These are phyloP conservation scores for Diatrype stigma DNA, from an alignment of 2,329 filamentous ascomycete species.

Conservation along the genomic window DNA sequence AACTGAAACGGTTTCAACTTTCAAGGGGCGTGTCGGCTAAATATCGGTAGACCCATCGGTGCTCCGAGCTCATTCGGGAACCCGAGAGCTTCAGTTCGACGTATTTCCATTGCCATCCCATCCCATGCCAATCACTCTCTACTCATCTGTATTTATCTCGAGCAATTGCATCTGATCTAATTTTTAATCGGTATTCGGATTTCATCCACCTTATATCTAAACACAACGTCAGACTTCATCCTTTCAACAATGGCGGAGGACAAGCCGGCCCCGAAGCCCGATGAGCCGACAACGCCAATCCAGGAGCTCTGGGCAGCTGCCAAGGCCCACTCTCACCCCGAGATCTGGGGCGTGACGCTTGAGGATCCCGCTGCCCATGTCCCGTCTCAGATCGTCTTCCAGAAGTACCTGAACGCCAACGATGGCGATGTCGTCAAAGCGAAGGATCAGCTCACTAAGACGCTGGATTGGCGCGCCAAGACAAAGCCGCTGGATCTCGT, in stretches of 20 bases:
- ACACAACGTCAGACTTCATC: no score
- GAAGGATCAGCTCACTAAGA: slow-evolving; percentile 71
- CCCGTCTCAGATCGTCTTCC: slow-evolving; percentile 77
- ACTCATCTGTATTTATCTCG: no score
- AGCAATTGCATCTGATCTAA: no score
- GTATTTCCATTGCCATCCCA: not conserved
- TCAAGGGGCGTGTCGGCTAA: no score
- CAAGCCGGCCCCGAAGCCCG: slow-evolving; percentile 14
- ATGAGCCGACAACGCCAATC: slow-evolving; percentile 22
- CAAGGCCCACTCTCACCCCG: slow-evolving; percentile 48
- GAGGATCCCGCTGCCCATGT: slow-evolving; percentile 50
- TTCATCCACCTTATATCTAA: not conserved
- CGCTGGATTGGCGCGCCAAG: slow-evolving; percentile 78
- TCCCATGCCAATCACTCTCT: not conserved
- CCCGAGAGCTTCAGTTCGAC: no score
- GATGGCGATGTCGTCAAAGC: slow-evolving; percentile 69
- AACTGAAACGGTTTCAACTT: no score
- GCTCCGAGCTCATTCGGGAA: no score
- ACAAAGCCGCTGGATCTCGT: slow-evolving; percentile 67
- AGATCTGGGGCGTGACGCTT: slow-evolving; percentile 85
- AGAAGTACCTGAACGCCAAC: slow-evolving; percentile 93
- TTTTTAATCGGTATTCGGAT: no score
- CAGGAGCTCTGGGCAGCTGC: slow-evolving; percentile 27
- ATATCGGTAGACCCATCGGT: no score
- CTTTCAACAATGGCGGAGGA: slow-evolving; percentile 15